phyloP scores from a whole-genome alignment of 768 basidiomycete species.

The Dacryopinax primogenitus region DNA sequence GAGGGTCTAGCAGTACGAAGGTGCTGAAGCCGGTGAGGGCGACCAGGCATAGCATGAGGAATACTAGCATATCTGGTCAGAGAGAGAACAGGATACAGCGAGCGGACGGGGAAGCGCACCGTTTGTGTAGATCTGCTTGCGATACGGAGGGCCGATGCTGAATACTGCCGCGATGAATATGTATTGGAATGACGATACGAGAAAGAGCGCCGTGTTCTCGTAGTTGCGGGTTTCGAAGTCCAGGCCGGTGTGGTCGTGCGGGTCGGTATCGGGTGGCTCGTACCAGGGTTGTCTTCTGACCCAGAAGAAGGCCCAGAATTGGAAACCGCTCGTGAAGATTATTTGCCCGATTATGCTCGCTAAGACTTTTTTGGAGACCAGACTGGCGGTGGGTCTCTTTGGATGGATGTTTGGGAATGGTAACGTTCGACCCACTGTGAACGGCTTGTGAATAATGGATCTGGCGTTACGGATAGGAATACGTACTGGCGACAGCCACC shows the following conservation, averaged over 20 bases:
- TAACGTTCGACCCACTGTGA: constrained; percentile 82
- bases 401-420: constrained; percentile 77
- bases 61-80: constrained; percentile 35
- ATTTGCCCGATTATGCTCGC: constrained; percentile 90
- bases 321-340: constrained; percentile 64
- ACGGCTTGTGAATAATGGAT: not conserved
- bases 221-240: constrained; percentile 75
- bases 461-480: constrained; percentile 9
- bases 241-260: constrained; percentile 40
- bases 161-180: constrained; percentile 94
- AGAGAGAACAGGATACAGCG: constrained; percentile 5
- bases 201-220: constrained; percentile 84
- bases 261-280: constrained; percentile 39
- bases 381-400: constrained; percentile 85
- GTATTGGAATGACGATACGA: constrained; percentile 97
- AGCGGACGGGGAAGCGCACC: constrained; percentile 38
- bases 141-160: constrained; percentile 94
- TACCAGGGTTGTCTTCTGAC: constrained; percentile 76
- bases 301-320: constrained; percentile 84
- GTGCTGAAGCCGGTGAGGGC: constrained; percentile 59
- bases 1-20: constrained; percentile 62
- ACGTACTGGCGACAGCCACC: constrained; percentile 86
- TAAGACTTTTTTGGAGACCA: constrained; percentile 91
- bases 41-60: constrained; percentile 67
- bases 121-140: constrained; percentile 91